Evolutionary conservation across 2,329 filamentous ascomycete species (phyloP), one percentile per base, ranked within the genome.

Genomic region (Ramularia endophylla): DNA sequence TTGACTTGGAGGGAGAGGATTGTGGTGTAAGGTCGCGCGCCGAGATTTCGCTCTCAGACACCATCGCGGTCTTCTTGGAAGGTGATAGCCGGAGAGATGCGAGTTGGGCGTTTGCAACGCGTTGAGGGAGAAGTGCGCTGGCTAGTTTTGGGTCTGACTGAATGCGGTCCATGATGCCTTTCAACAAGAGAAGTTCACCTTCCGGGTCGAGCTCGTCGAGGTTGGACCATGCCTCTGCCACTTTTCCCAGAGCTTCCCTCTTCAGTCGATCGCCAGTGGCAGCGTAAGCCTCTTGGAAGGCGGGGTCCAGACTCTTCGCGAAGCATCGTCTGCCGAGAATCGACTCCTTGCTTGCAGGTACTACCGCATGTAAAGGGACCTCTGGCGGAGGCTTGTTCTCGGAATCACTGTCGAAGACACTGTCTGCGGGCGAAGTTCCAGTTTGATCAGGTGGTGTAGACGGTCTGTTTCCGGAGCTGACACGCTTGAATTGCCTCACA

Each of bases 171-270:
- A 94, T 74, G 50, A 94, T 77, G 42, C 79, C 76, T 56, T 81
- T 85, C 58, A 98, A 73, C 12, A 98, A 73, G 52, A 94, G 81
- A 56, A 90, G 92, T 29, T 89, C 80, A 13, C 89, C 89, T 61
- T 95, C 90, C 0, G 90, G 90, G 57, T 98, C 90, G 20, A 90
- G 74, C 32, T 85, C 80, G 62, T 97, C 87, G 22, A 98, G 74
- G 9, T 81, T 76, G 4, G 82, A 83, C 71, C 92, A 94, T 0
- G 90, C 89, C 61, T 94, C 86, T 0, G 86, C 87, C 9, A 95
- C 73, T 49, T 81, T 80, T 2, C 85, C 85, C 20, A 97, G 74
- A 0, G 87, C 87, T 54, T 95, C 87, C 27, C 89, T 78, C 62
- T 92, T 94, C n/a, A 71, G 27, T 22, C 51, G 43, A 32, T 60